Percentiles rank a stretch among this genome's conserved stretches.
These are phyloP conservation scores for Clavispora asparagi DNA, from an alignment of 805 yeast genomes.

Conservation along the genomic window DNA sequence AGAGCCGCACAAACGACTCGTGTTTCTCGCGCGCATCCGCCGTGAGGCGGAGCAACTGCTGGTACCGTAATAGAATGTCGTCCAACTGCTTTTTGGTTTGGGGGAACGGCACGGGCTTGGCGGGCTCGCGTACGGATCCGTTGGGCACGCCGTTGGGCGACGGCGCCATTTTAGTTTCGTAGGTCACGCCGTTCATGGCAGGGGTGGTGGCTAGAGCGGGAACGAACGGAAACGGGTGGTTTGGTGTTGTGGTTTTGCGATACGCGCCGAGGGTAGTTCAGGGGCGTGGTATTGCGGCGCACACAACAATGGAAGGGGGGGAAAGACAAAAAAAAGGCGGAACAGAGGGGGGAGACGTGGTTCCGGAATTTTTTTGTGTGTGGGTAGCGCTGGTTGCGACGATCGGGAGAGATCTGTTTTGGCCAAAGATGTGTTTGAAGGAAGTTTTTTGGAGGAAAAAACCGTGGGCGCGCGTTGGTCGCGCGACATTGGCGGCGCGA, in stretches of 20 bases:
- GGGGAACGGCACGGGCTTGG: slow-evolving; percentile 5
- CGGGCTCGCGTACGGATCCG: not conserved
- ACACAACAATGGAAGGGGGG: not conserved
- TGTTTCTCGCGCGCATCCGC: slow-evolving; percentile 16
- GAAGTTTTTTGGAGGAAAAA: not conserved
- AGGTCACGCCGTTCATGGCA: not conserved
- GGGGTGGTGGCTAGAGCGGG: not conserved
- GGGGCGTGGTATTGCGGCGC: not conserved
- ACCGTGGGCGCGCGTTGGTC: not conserved
- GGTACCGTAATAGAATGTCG: slow-evolving; percentile 13
- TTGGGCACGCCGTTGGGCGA: not conserved
- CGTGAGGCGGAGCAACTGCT: slow-evolving; percentile 13
- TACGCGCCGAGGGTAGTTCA: not conserved
- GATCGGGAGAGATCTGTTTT: not conserved
- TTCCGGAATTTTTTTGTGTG: not conserved
- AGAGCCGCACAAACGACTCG: slow-evolving; percentile 8
- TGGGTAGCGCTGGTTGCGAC: not conserved
- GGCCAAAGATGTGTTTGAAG: not conserved
- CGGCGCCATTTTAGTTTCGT: not conserved
- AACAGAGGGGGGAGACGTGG: not conserved
- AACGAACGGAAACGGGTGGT: not conserved
- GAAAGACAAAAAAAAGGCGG: not conserved
- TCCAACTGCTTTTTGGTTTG: slow-evolving; percentile 11
- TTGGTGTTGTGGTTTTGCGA: not conserved
- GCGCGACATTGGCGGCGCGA: not conserved